phyloP scores from a whole-genome alignment of 2,329 filamentous ascomycete genomes.

The Sarocladium strictum region DNA sequence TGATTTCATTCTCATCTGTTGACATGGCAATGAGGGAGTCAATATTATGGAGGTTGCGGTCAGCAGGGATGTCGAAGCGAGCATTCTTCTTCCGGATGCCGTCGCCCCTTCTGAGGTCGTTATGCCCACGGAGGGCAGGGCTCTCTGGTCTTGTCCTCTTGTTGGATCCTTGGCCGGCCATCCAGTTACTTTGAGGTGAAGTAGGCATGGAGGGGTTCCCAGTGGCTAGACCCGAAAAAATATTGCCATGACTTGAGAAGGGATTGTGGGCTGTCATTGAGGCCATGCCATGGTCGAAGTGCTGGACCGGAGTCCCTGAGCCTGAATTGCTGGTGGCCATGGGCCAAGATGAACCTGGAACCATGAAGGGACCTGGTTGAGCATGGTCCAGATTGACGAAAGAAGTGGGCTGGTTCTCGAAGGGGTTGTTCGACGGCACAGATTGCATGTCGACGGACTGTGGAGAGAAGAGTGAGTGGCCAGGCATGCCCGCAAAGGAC shows the following conservation, averaged over 20 bases:
- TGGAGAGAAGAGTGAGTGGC: slow-evolving; percentile 51
- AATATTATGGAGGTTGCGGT: slow-evolving; percentile 90
- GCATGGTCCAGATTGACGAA: slow-evolving; percentile 59
- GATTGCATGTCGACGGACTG: slow-evolving; percentile 63
- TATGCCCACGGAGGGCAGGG: slow-evolving; percentile 66
- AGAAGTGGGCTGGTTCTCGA: slow-evolving; percentile 49
- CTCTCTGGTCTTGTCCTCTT: slow-evolving; percentile 63
- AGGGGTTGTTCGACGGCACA: slow-evolving; percentile 57
- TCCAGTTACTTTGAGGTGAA: slow-evolving; percentile 55
- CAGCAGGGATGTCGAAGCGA: slow-evolving; percentile 91
- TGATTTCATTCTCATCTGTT: slow-evolving; percentile 86
- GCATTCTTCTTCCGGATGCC: slow-evolving; percentile 99
- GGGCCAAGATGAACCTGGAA: slow-evolving; percentile 32
- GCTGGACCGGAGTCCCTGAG: slow-evolving; percentile 61
- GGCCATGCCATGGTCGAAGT: slow-evolving; percentile 48
- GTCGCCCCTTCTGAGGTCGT: slow-evolving; percentile 71
- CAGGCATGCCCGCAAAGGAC: slow-evolving; percentile 47
- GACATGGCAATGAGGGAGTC: slow-evolving; percentile 86
- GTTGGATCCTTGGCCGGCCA: slow-evolving; percentile 26
- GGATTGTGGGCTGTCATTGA: slow-evolving; percentile 47
- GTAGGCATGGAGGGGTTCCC: slow-evolving; percentile 45
- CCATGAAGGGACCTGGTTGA: slow-evolving; percentile 35
- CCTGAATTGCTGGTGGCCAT: slow-evolving; percentile 34
- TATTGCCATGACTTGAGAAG: slow-evolving; percentile 47
- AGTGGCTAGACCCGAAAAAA: slow-evolving; percentile 46